Base-by-base conservation (phyloP, 768 basidiomycete genomes). In the Mycena metata region DNA sequence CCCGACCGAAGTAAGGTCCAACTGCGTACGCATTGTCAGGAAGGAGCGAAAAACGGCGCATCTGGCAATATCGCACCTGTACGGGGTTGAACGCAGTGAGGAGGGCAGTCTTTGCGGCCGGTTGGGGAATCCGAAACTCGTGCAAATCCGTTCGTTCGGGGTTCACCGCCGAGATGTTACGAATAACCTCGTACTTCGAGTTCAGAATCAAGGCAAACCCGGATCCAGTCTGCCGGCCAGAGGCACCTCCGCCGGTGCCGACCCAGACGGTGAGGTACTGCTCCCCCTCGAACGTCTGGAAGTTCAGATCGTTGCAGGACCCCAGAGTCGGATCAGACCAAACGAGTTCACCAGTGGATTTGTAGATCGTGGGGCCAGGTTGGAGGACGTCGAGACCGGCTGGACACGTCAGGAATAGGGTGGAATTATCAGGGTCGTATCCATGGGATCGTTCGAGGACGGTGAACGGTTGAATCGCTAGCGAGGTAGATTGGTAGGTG, bases 391-490 rank as follows among this genome's bases (percentile, higher is more conserved):
- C 57, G 9, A 13, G 9, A 19, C 58, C 58, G 10, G 24, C 9
- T 3, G 58, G 57, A 39, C 58, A 67, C 15, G 23, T 26, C n/a
- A 67, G 65, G 58, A 60, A 67, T 9, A 67, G 50, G 33, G 35
- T 67, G 36, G 41, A 54, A 23, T 67, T 67, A 23, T 67, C 35
- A 16, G 65, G 58, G 36, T 67, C 65, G 58, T 60, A 67, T 5
- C 17, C 5, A 16, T 30, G 49, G n/a, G 47, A 23, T 30, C 50
- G 45, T 41, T 35, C n/a, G 41, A 60, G 58, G 35, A 67, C 33
- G 41, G 58, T 60, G 50, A 67, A 59, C 8, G 65, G 65, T 36
- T 67, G 58, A 15, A 67, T 54, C 19, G 50, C 65, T 2, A 60
- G 41, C 7, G 65, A 35, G 23, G 50, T 52, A 16, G 65, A 67